Conservation (phyloP, 495 filamentous ascomycete species). For the Ascobolus immersus region DNA sequence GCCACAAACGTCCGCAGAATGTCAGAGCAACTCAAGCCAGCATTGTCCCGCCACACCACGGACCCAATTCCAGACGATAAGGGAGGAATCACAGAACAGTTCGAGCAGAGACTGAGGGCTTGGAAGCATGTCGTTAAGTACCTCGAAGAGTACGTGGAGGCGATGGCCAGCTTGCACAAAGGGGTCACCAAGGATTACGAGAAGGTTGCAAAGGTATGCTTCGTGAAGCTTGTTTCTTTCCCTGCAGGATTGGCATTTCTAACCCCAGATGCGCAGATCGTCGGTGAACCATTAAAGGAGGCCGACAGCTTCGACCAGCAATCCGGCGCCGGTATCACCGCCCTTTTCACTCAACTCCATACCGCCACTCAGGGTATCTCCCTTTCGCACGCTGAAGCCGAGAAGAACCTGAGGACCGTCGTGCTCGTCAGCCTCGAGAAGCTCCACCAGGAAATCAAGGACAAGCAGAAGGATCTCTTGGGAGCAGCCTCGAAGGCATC, state of each 20-base stretch:
- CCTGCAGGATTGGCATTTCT: too few species aligned
- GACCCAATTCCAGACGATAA: conserved; percentile 14
- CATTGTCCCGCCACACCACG: too few species aligned
- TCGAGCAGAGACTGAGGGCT: conserved; percentile 63
- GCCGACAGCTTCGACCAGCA: conserved; percentile 22
- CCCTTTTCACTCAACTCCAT: conserved; percentile 78
- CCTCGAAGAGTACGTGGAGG: conserved; percentile 64
- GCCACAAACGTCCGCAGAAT: too few species aligned
- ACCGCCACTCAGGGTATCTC: conserved; percentile 73
- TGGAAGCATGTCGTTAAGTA: conserved; percentile 89
- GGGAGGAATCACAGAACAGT: conserved; percentile 40
- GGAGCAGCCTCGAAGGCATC: conserved; percentile 62
- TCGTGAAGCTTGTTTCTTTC: not conserved
- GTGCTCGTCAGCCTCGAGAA: conserved; percentile 73
- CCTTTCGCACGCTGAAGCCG: conserved; percentile 66
- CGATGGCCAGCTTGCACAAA: conserved; percentile 62
- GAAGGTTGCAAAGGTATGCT: conserved; percentile 58
- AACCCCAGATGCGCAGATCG: not conserved
- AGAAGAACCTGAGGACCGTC: conserved; percentile 56
- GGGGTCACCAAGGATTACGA: conserved; percentile 82
- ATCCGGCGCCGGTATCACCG: conserved; percentile 53
- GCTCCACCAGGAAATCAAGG: conserved; percentile 85
- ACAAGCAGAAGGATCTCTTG: conserved; percentile 66
- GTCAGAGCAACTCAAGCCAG: too few species aligned
- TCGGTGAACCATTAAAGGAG: conserved; percentile 1